phyloP scores from a whole-genome alignment of 495 filamentous ascomycete species.

The Tuber calosporum region DNA sequence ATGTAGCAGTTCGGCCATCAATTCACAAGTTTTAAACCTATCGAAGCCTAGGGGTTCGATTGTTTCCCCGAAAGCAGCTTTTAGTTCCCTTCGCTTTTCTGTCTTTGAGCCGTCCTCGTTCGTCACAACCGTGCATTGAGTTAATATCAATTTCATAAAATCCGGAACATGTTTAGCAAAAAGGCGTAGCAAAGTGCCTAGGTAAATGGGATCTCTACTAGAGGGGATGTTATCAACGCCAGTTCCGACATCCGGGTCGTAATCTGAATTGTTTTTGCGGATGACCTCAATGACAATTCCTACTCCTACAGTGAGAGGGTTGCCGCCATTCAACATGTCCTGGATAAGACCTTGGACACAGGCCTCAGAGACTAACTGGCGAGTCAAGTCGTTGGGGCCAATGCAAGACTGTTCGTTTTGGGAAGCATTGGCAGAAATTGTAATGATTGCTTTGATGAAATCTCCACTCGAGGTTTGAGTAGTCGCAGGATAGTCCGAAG shows the following conservation, averaged over 20 bases:
- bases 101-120: conserved; percentile 55
- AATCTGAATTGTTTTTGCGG: conserved; percentile 98
- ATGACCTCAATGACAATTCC: conserved; percentile 98
- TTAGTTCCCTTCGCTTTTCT: conserved; percentile 59
- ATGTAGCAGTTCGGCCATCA: conserved; percentile 96
- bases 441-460: conserved; percentile 98
- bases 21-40: conserved; percentile 95
- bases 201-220: conserved; percentile 88
- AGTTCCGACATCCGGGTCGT: conserved; percentile 79
- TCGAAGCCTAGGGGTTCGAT: conserved; percentile 97
- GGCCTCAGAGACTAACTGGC: conserved; percentile 82
- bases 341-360: conserved; percentile 75
- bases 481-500: conserved; percentile 68
- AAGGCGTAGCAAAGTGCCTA: conserved; percentile 81
- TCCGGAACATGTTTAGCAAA: conserved; percentile 90
- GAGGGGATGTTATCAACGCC: conserved; percentile 71
- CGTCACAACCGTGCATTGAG: conserved; percentile 53
- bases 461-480: conserved; percentile 96
- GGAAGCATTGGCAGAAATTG: conserved; percentile 95
- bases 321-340: conserved; percentile 90
- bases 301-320: conserved; percentile 90
- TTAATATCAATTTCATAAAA: conserved; percentile 80
- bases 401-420: conserved; percentile 97
- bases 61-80: conserved; percentile 75
- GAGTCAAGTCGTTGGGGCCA: conserved; percentile 90